Conservation (phyloP, 345 rosid genomes). For the Sonneratia alba region DNA sequence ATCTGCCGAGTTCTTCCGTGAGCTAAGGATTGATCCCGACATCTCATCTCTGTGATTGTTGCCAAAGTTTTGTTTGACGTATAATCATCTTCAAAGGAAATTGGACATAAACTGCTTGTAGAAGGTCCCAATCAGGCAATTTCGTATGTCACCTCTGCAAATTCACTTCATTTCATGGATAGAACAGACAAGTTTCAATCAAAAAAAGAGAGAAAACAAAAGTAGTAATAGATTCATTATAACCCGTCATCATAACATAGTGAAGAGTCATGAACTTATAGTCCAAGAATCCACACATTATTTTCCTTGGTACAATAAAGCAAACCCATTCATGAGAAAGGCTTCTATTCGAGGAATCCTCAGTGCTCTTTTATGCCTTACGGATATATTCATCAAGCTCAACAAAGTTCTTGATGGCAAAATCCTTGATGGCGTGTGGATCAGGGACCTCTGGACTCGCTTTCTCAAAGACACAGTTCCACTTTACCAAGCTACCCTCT, state of each 20-base stretch:
- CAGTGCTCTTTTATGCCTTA: conserved; percentile 18
- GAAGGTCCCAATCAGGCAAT: background rate
- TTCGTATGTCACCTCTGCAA: background rate
- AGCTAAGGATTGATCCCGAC: background rate
- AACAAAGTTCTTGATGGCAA: conserved; percentile 56
- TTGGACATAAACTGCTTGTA: background rate
- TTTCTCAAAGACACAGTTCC: conserved; percentile 72
- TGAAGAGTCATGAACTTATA: background rate
- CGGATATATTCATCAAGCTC: conserved; percentile 59
- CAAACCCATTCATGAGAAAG: background rate
- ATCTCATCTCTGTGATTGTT: background rate
- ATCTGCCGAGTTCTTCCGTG: background rate
- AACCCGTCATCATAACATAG: background rate
- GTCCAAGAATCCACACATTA: background rate
- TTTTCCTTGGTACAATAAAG: background rate
- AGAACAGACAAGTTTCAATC: background rate
- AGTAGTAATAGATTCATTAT: background rate
- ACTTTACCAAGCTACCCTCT: conserved; percentile 58
- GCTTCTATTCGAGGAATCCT: background rate
- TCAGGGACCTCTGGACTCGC: conserved; percentile 58
- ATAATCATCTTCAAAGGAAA: background rate
- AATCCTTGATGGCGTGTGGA: conserved; percentile 65
- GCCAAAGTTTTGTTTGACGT: background rate
- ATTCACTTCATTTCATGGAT: background rate
- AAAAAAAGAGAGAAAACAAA: background rate